Conservation (phyloP, 805 yeast species). For the Debaryomyces maramus region DNA sequence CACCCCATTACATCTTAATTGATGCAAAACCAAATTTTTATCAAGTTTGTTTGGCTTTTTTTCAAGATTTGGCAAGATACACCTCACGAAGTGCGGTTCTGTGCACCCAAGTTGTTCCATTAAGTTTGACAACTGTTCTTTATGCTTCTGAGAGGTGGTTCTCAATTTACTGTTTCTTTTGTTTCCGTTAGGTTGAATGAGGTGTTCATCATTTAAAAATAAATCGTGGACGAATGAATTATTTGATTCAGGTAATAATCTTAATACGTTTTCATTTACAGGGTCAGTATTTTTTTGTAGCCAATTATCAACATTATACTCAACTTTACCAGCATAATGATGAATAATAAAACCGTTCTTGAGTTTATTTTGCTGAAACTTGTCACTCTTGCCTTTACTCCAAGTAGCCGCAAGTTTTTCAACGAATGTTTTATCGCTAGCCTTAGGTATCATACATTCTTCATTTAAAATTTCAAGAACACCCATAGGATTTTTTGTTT, state of each 20-base stretch:
- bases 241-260: constrained; percentile 56
- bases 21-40: constrained; percentile 76
- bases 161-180: constrained; percentile 42
- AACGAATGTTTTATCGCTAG: constrained; percentile 78
- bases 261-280: constrained; percentile 69
- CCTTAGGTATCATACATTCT: constrained; percentile 92
- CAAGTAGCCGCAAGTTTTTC: constrained; percentile 73
- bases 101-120: constrained; percentile 75
- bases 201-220: constrained; percentile 43
- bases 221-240: constrained; percentile 57
- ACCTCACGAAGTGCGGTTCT: constrained; percentile 95
- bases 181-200: constrained; percentile 4
- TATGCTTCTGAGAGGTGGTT: constrained; percentile 87
- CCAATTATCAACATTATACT: constrained; percentile 91
- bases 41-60: constrained; percentile 74
- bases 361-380: constrained; percentile 72
- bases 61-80: constrained; percentile 84
- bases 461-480: constrained; percentile 86
- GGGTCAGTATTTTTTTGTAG: constrained; percentile 94
- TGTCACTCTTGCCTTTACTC: constrained; percentile 43
- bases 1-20: constrained; percentile 95
- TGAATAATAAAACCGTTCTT: constrained; percentile 77
- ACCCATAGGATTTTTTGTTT: constrained; percentile 72
- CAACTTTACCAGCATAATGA: constrained; percentile 97
- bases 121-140: constrained; percentile 72